phyloP scores from a whole-genome alignment of 2,329 filamentous ascomycete genomes.

The Laburnicola sp. region DNA sequence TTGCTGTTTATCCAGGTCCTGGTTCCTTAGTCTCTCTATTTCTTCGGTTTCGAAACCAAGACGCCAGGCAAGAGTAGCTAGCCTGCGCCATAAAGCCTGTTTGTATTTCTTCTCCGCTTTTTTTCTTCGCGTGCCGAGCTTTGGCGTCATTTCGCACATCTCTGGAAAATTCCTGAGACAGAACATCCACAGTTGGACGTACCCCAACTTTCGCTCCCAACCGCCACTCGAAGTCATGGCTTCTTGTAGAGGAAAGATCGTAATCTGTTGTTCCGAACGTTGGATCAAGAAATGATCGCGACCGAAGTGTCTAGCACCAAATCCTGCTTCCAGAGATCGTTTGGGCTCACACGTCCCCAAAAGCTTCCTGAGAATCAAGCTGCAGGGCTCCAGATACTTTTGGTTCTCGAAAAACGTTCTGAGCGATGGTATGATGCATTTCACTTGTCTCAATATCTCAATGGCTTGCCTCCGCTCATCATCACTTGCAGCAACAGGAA shows the following conservation, averaged over 20 bases:
- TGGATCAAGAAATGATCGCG: slow-evolving; percentile 6
- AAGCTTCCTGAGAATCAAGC: slow-evolving; percentile 12
- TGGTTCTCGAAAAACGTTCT: slow-evolving; percentile 21
- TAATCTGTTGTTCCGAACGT: neutral
- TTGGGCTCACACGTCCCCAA: slow-evolving; percentile 10
- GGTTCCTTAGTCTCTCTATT: slow-evolving; percentile 1
- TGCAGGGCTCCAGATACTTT: slow-evolving; percentile 21
- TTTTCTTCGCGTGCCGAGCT: neutral
- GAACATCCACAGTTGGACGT: slow-evolving; percentile 19
- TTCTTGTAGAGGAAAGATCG: neutral
- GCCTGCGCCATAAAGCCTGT: slow-evolving; percentile 6
- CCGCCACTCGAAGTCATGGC: neutral
- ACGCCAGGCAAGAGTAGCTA: slow-evolving; percentile 11
- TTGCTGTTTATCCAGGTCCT: slow-evolving; percentile 9
- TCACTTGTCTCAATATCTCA: neutral
- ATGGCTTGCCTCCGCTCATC: neutral
- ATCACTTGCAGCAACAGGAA: too few relatives aligned
- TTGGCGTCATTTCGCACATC: slow-evolving; percentile 15
- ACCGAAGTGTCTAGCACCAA: slow-evolving; percentile 15
- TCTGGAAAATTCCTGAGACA: slow-evolving; percentile 17
- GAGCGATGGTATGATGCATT: slow-evolving; percentile 17
- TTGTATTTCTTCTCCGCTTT: slow-evolving; percentile 8
- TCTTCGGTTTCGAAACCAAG: slow-evolving; percentile 13
- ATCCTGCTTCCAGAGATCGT: slow-evolving; percentile 10
- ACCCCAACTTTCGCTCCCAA: slow-evolving; percentile 4